A percentile compares a stretch with the other conserved stretches of the same genome.
phyloP scores from a whole-genome alignment of 495 filamentous ascomycete species.

The Tricharina praecox region DNA sequence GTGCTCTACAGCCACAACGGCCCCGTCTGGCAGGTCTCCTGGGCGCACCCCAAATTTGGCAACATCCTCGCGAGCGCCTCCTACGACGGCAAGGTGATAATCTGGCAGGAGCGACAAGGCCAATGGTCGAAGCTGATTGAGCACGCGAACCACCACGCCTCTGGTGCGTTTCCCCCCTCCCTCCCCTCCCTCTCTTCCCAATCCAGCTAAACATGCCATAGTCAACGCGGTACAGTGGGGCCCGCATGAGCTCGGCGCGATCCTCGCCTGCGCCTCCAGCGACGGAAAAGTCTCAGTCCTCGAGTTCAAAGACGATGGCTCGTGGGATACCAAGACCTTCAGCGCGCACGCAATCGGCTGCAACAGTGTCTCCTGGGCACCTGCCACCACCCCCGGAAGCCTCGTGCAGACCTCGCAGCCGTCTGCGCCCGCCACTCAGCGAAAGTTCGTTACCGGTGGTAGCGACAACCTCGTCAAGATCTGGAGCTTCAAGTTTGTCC shows the following conservation, averaged over 20 bases:
- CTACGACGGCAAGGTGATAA: conserved; percentile 94
- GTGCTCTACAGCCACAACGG: conserved; percentile 59
- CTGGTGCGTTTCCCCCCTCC: conserved; percentile 11
- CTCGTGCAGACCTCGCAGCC: conserved; percentile 43
- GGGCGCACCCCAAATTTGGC: conserved; percentile 97
- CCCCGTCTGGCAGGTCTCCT: conserved; percentile 90
- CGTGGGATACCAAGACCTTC: conserved; percentile 69
- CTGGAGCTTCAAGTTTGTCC: conserved; percentile 42
- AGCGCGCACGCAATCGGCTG: conserved; percentile 81
- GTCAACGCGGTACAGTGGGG: conserved; percentile 95
- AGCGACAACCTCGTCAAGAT: conserved; percentile 85
- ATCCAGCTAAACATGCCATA: conserved; percentile 11
- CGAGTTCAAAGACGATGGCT: conserved; percentile 86
- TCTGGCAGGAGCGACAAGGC: conserved; percentile 67
- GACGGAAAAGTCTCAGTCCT: conserved; percentile 87
- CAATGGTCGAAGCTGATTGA: conserved; percentile 22
- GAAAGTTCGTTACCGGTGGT: conserved; percentile 84
- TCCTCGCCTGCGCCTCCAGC: conserved; percentile 82
- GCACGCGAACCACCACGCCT: conserved; percentile 25
- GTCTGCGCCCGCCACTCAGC: conserved; percentile 41
- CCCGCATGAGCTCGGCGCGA: conserved; percentile 87
- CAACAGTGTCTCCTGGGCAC: conserved; percentile 91
- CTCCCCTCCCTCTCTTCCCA: background rate
- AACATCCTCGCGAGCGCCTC: conserved; percentile 86
- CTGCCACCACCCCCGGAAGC: conserved; percentile 58